A percentile compares a stretch with the other conserved stretches of the same genome.
phyloP scores from a whole-genome alignment of 1,284 basidiomycete genomes.

The Malassezia equina region DNA sequence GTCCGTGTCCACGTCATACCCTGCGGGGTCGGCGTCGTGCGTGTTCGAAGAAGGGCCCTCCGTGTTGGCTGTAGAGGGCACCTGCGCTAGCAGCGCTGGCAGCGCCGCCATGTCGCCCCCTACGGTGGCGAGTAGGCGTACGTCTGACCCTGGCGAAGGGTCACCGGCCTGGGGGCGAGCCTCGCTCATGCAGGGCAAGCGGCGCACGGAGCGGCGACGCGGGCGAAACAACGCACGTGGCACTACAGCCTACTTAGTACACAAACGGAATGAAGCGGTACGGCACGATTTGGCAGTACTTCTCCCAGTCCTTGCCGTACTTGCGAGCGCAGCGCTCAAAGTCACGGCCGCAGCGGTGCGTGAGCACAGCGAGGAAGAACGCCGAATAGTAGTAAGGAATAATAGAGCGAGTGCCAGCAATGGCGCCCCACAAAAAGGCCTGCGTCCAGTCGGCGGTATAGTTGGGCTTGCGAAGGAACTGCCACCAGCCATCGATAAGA shows the following conservation, averaged over 20 bases:
- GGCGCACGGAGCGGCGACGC: background rate
- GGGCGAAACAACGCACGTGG: background rate
- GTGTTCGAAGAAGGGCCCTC: background rate
- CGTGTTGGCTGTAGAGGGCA: background rate
- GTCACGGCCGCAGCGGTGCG: conserved; percentile 39
- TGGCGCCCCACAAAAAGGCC: conserved; percentile 74
- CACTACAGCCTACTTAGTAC: conserved; percentile 44
- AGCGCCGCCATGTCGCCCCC: background rate
- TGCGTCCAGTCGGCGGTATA: conserved; percentile 63
- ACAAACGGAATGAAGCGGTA: conserved; percentile 74
- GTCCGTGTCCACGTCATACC: no score
- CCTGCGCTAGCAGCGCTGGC: background rate
- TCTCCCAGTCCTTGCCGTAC: conserved; percentile 51
- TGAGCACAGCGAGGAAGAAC: conserved; percentile 41
- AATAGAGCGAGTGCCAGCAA: conserved; percentile 68
- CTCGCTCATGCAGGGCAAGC: background rate
- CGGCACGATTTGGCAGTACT: conserved; percentile 56
- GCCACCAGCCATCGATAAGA: conserved; percentile 78
- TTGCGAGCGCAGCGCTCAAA: conserved; percentile 66
- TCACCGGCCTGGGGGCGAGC: background rate
- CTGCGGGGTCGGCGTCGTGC: background rate
- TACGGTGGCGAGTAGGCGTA: background rate
- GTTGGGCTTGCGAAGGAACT: conserved; percentile 52
- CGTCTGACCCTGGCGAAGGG: background rate
- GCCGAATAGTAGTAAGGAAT: conserved; percentile 76